These are phyloP conservation scores for Hemileia vastatrix DNA, from an alignment of 1,284 basidiomycete species.

Conservation along the genomic window DNA sequence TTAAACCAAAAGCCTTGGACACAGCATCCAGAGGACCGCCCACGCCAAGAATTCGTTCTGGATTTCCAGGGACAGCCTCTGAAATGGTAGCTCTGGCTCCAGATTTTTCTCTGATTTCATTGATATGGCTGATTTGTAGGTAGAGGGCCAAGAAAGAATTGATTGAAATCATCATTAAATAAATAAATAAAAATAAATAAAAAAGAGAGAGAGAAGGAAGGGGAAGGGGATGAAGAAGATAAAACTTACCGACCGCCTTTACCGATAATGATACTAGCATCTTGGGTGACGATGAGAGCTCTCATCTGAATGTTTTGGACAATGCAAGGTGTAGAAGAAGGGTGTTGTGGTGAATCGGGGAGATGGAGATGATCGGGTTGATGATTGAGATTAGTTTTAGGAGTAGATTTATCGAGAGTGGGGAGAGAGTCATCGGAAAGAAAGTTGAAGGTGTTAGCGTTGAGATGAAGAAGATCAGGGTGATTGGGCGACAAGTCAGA, in stretches of 20 bases:
- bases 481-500: neutral
- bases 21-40: constrained; percentile 96
- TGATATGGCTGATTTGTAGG: constrained; percentile 81
- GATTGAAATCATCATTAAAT: too few species aligned
- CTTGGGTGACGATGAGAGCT: constrained; percentile 87
- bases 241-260: constrained; percentile 57
- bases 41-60: constrained; percentile 94
- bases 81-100: constrained; percentile 90
- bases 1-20: constrained; percentile 97
- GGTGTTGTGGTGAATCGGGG: neutral
- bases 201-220: neutral
- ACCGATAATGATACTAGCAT: constrained; percentile 98
- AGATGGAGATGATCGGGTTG: neutral
- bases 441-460: constrained; percentile 58
- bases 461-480: neutral
- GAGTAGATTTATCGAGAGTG: neutral
- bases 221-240: neutral
- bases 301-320: constrained; percentile 38
- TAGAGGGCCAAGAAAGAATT: too few species aligned
- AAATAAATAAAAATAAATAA: neutral
- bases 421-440: constrained; percentile 50
- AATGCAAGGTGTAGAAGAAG: neutral
- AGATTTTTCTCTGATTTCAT: constrained; percentile 96
- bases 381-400: neutral
- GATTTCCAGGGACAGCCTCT: constrained; percentile 92